A percentile compares a stretch with the other conserved stretches of the same genome.
phyloP scores from a whole-genome alignment of 371 early-diverging fungal genomes.

The Mortierella sp. region DNA sequence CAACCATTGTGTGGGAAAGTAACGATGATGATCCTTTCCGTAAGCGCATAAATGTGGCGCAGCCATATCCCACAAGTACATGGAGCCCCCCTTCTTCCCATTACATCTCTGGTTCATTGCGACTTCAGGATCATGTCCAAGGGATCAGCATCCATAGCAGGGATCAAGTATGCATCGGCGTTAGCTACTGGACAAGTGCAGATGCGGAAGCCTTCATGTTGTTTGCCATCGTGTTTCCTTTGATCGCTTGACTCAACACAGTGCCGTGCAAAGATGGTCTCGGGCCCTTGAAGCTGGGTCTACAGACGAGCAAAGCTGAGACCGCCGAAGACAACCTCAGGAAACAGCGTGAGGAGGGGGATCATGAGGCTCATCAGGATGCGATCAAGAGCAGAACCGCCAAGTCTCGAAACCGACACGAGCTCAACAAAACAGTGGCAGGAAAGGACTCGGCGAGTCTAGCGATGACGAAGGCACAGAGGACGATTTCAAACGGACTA shows the following conservation, averaged over 20 bases:
- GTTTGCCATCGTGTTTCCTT: neutral
- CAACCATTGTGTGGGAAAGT: too few species aligned
- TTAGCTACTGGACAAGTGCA: too few species aligned
- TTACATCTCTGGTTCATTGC: neutral
- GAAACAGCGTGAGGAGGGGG: constrained; percentile 61
- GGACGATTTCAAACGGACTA: constrained; percentile 67
- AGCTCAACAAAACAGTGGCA: constrained; percentile 65
- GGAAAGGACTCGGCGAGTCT: constrained; percentile 81
- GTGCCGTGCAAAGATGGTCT: constrained; percentile 75
- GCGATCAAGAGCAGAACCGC: constrained; percentile 64
- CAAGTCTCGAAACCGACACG: constrained; percentile 69
- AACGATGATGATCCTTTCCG: too few species aligned
- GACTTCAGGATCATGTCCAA: constrained; percentile 41
- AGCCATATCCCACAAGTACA: too few species aligned
- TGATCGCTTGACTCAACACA: neutral
- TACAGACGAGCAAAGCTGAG: constrained; percentile 59
- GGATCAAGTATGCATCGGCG: constrained; percentile 75
- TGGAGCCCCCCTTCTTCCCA: too few species aligned
- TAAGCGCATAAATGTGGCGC: too few species aligned
- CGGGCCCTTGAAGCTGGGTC: constrained; percentile 66
- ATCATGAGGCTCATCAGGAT: constrained; percentile 59
- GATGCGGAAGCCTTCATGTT: too few species aligned
- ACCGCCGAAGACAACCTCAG: constrained; percentile 75
- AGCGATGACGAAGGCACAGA: constrained; percentile 70
- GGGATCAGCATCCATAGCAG: constrained; percentile 64